Evolutionary conservation across 2,329 filamentous ascomycete genomes (phyloP).

Genomic region (Myriosclerotinia scirpicola): DNA sequence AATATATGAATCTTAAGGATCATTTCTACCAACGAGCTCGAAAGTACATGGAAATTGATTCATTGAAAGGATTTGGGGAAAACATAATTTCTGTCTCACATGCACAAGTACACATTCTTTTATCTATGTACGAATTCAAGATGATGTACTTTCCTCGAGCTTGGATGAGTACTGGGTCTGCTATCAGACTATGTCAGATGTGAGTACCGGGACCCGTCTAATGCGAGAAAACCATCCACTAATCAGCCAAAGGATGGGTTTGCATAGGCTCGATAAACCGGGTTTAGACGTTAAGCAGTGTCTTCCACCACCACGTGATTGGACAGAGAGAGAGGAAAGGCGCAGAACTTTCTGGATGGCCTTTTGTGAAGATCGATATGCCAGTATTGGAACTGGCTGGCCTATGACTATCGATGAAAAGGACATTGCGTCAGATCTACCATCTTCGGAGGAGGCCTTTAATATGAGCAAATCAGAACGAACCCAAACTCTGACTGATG

Average conservation of each 20-base stretch:
- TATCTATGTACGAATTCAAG: constrained; percentile 89
- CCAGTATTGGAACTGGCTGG: constrained; percentile 96
- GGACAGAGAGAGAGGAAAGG: constrained; percentile 90
- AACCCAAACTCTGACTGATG: constrained; percentile 68
- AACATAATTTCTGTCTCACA: constrained; percentile 82
- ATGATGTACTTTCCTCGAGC: constrained; percentile 96
- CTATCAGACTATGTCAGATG: constrained; percentile 83
- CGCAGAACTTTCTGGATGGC: constrained; percentile 93
- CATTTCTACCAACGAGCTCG: constrained; percentile 87
- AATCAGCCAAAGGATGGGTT: constrained; percentile 73
- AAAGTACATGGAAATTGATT: constrained; percentile 87
- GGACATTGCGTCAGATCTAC: constrained; percentile 85
- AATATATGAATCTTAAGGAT: constrained; percentile 75
- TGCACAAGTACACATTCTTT: constrained; percentile 78
- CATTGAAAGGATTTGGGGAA: constrained; percentile 90
- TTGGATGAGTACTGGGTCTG: constrained; percentile 87
- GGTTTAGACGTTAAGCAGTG: constrained; percentile 93
- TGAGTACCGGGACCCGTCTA: constrained; percentile 42
- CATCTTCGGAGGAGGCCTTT: constrained; percentile 81
- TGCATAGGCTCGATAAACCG: constrained; percentile 80
- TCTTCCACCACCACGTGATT: constrained; percentile 80
- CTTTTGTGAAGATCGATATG: constrained; percentile 87
- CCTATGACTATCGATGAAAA: constrained; percentile 90
- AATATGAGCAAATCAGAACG: constrained; percentile 74
- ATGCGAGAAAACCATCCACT: background rate